Base-by-base conservation (phyloP, 208 protist species). In the Wallacemonas sp. region DNA sequence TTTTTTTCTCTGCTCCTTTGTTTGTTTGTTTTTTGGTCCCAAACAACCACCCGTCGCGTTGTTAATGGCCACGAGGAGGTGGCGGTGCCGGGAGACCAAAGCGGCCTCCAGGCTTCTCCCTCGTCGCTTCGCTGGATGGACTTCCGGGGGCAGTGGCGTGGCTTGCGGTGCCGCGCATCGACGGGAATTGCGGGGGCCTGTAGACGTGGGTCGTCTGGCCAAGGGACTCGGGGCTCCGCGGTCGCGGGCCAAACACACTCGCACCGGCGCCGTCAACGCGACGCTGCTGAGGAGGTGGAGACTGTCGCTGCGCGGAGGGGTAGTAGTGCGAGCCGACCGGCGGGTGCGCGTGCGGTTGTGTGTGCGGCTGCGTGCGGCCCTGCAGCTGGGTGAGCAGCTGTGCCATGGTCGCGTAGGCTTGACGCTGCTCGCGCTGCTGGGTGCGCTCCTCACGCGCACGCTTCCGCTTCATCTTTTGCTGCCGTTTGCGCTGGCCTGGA, bases 1-100 rank as follows among this genome's bases (percentile, higher is more conserved):
- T n/a, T n/a, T n/a, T n/a, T n/a, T n/a, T n/a, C n/a, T n/a, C n/a
- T n/a, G n/a, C n/a, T n/a, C n/a, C n/a, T n/a, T n/a, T n/a, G n/a
- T n/a, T n/a, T n/a, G n/a, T n/a, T n/a, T n/a, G n/a, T n/a, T n/a
- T n/a, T n/a, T n/a, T n/a, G n/a, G n/a, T n/a, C n/a, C n/a, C n/a
- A n/a, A n/a, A n/a, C n/a, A n/a, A n/a, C n/a, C n/a, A n/a, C n/a
- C 11, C 26, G 8, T 38, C 50, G 8, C 50, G 16, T 57, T 38
- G 12, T n/a, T n/a, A n/a, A n/a, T n/a, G n/a, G n/a, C n/a, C n/a
- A n/a, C n/a, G n/a, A n/a, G n/a, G n/a, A 33, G 45, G 57, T 38
- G 65, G 63, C 32, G 65, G 65, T 57, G 71, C 67, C 57, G 71
- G 71, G 32, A 76, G 39, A 7, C 71, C 16, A 23, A 45, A 1